These are phyloP conservation scores for Mucor irregularis DNA, from an alignment of 371 early-diverging fungal genomes.

Conservation along the genomic window DNA sequence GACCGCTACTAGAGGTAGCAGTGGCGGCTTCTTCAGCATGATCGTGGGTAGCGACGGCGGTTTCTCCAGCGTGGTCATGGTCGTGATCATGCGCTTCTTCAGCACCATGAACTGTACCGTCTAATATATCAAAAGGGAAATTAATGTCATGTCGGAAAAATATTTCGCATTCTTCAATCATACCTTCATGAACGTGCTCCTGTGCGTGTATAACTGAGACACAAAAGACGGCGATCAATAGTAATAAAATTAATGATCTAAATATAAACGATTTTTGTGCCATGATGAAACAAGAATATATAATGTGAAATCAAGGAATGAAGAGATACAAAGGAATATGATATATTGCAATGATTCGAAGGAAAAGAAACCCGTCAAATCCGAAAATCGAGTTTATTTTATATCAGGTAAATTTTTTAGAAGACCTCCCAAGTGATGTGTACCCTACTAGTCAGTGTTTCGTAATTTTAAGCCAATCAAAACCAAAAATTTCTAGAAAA, in stretches of 20 bases:
- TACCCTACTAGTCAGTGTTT: constrained; percentile 12
- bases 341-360: neutral
- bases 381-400: neutral
- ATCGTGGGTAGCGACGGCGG: neutral
- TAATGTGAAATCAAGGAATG: neutral
- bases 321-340: neutral
- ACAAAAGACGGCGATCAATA: constrained; percentile 6
- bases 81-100: neutral
- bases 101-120: neutral
- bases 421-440: neutral
- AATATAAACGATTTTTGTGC: constrained; percentile 1
- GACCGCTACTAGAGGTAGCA: neutral
- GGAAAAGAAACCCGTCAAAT: neutral
- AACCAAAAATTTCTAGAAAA: constrained; percentile 19
- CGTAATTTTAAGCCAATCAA: constrained; percentile 13
- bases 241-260: neutral
- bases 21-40: neutral
- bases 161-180: neutral
- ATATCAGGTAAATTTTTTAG: neutral
- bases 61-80: neutral
- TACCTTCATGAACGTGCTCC: constrained; percentile 23
- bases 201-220: constrained; percentile 7
- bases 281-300: neutral
- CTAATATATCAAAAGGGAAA: constrained; percentile 1
- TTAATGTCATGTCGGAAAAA: neutral